Evolutionary conservation across 1,284 basidiomycete species (phyloP).

Genomic region (Tilletia walkeri): DNA sequence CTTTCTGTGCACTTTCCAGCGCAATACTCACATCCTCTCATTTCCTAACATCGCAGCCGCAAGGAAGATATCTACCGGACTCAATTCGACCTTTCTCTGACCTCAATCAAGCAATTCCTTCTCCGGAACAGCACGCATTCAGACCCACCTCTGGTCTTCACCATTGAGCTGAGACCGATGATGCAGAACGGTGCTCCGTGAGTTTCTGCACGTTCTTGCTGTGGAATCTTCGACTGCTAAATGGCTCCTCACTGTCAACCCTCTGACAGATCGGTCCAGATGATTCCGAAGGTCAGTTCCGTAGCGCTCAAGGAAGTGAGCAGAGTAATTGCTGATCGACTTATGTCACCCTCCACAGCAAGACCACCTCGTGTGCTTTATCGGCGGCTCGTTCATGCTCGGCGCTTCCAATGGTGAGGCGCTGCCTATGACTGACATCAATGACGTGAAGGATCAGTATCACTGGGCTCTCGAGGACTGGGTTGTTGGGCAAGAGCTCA

Average conservation of each 20-base stretch:
- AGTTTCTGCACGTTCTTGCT: neutral
- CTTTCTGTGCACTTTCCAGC: too few relatives aligned
- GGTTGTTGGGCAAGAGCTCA: constrained; percentile 73
- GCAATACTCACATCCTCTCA: neutral
- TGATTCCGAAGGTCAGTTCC: constrained; percentile 8
- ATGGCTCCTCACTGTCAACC: too few relatives aligned
- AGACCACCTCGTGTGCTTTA: constrained; percentile 93
- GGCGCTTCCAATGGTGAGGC: constrained; percentile 67
- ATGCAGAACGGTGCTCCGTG: constrained; percentile 20
- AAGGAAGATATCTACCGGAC: constrained; percentile 76
- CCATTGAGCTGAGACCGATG: constrained; percentile 68
- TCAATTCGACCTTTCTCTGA: constrained; percentile 85
- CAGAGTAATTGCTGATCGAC: neutral
- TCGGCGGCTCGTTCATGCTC: constrained; percentile 85
- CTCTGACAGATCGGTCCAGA: neutral
- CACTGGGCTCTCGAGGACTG: constrained; percentile 64
- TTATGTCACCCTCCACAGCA: constrained; percentile 67
- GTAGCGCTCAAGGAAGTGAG: neutral
- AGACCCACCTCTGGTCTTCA: constrained; percentile 66
- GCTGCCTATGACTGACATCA: constrained; percentile 23
- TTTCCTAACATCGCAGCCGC: constrained; percentile 59
- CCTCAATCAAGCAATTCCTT: constrained; percentile 74
- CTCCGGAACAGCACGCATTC: constrained; percentile 59
- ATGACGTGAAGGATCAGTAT: constrained; percentile 24
- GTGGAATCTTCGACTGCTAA: too few relatives aligned